Evolutionary conservation across 2,329 filamentous ascomycete species (phyloP).

Genomic region (Alternaria triticina): DNA sequence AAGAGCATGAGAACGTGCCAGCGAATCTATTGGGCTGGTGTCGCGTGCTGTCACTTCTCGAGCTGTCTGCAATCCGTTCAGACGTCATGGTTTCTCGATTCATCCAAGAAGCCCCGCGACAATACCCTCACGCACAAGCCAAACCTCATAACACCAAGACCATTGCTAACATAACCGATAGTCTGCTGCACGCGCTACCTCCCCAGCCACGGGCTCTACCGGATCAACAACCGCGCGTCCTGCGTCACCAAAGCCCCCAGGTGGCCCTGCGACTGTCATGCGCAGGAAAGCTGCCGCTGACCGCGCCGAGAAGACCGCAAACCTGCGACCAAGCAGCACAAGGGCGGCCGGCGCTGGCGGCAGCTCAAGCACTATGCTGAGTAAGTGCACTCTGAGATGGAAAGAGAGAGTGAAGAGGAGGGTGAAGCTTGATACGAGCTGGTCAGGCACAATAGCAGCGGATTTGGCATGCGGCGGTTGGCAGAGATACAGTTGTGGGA

Average conservation of each 20-base stretch:
- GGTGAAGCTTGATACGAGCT: no score
- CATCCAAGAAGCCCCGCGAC: not conserved
- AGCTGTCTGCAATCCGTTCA: not conserved
- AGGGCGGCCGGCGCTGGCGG: slow-evolving; percentile 92
- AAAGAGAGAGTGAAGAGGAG: not conserved
- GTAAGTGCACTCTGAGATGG: slow-evolving; percentile 62
- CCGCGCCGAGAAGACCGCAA: slow-evolving; percentile 96
- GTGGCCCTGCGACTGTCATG: slow-evolving; percentile 93
- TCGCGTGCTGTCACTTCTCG: not conserved
- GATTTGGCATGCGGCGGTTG: not conserved
- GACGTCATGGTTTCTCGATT: not conserved
- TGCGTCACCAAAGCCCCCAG: slow-evolving; percentile 86
- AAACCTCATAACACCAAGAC: not conserved
- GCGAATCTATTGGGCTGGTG: not conserved
- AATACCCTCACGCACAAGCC: not conserved
- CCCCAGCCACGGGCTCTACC: slow-evolving; percentile 53
- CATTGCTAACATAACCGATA: slow-evolving; percentile 4
- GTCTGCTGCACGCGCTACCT: slow-evolving; percentile 42
- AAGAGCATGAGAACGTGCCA: not conserved
- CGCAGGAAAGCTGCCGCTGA: slow-evolving; percentile 94
- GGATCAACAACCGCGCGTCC: slow-evolving; percentile 77
- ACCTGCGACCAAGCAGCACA: slow-evolving; percentile 90
- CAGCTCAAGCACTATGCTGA: slow-evolving; percentile 97
- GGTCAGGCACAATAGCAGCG: no score
- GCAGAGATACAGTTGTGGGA: not conserved